phyloP scores from a whole-genome alignment of 495 filamentous ascomycete species.

The Aspergillus nanangensis region DNA sequence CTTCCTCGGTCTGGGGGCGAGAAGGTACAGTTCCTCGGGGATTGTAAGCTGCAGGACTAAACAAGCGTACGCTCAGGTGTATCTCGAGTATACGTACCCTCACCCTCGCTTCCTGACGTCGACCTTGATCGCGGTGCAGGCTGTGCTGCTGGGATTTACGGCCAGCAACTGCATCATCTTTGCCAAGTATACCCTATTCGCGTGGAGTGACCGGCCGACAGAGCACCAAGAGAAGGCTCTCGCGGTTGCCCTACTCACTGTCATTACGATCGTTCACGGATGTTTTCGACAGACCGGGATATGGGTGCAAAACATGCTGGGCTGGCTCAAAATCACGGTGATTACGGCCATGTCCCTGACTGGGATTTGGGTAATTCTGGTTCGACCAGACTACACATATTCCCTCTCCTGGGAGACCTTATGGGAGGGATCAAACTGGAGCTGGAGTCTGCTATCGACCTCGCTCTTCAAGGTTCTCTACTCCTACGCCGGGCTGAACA shows the following conservation, averaged over 20 bases:
- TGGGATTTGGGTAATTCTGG: slow-evolving; percentile 38
- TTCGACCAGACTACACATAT: slow-evolving; percentile 20
- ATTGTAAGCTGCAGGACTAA: neutral
- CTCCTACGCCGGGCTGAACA: slow-evolving; percentile 63
- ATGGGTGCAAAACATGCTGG: slow-evolving; percentile 41
- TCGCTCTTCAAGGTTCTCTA: slow-evolving; percentile 72
- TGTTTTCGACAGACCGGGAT: slow-evolving; percentile 34
- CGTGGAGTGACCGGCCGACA: slow-evolving; percentile 23
- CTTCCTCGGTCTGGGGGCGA: slow-evolving; percentile 64
- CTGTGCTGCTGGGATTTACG: slow-evolving; percentile 66
- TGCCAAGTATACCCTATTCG: slow-evolving; percentile 42
- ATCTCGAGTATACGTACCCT: slow-evolving; percentile 72
- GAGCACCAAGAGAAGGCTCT: slow-evolving; percentile 33
- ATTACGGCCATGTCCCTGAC: slow-evolving; percentile 41
- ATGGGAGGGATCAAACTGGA: slow-evolving; percentile 43
- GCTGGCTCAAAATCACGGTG: slow-evolving; percentile 44
- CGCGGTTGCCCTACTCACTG: slow-evolving; percentile 31
- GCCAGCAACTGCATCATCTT: slow-evolving; percentile 44
- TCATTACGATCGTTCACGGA: slow-evolving; percentile 35
- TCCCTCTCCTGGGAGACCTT: slow-evolving; percentile 32
- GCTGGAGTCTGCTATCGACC: slow-evolving; percentile 51
- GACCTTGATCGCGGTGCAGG: slow-evolving; percentile 61
- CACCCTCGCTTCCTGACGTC: slow-evolving; percentile 65
- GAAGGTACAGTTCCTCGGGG: slow-evolving; percentile 40
- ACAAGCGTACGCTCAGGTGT: too few relatives aligned